Evolutionary conservation across 2,329 filamentous ascomycete species (phyloP).

Genomic region (Periglandula ipomoeae): DNA sequence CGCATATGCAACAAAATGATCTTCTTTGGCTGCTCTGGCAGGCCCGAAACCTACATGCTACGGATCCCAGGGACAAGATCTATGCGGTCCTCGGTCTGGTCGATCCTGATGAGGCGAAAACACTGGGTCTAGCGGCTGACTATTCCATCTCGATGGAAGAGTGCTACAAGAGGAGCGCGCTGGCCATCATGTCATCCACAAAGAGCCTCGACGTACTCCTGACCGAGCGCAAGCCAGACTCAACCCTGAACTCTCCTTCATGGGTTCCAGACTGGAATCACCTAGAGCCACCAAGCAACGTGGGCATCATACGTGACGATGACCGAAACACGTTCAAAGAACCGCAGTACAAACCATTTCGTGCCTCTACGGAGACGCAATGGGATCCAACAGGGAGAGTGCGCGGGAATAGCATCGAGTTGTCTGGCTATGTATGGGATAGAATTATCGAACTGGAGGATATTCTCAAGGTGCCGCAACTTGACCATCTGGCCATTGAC

Average conservation of each 20-base stretch:
- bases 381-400: background rate
- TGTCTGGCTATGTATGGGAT: constrained; percentile 6
- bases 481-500: background rate
- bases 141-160: constrained; percentile 4
- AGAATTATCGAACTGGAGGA: constrained; percentile 2
- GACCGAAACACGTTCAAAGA: background rate
- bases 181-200: constrained; percentile 3
- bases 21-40: constrained; percentile 5
- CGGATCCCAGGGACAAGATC: constrained; percentile 4
- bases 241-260: background rate
- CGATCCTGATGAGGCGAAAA: background rate
- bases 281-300: background rate
- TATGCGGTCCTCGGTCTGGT: constrained; percentile 6
- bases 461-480: background rate
- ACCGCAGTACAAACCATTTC: background rate
- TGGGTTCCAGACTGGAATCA: background rate
- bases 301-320: background rate
- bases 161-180: constrained; percentile 1
- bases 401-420: background rate
- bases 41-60: background rate
- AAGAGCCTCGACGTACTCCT: constrained; percentile 4
- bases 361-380: background rate
- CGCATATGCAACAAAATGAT: background rate
- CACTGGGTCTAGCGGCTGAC: background rate
- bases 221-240: background rate